Percentiles rank a stretch among this genome's conserved stretches.
These are phyloP conservation scores for Nepenthes gracilis DNA, from an alignment of 148 eudicot species.

Conservation along the genomic window DNA sequence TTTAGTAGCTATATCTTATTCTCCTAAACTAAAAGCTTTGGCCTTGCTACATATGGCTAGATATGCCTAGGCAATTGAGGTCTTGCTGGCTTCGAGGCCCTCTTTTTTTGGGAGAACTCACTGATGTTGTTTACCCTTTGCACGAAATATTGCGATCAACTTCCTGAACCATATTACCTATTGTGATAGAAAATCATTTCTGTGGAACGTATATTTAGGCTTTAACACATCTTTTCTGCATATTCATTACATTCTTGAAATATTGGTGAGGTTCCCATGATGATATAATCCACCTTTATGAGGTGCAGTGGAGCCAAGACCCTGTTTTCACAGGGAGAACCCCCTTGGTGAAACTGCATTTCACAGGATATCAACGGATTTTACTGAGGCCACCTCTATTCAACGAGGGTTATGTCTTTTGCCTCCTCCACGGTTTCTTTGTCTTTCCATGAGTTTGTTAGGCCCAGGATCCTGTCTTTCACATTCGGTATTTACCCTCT, in stretches of 20 bases:
- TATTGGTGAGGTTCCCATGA: slow-evolving; percentile 16
- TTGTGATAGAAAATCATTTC: neutral
- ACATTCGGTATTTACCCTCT: no score
- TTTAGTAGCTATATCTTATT: no score
- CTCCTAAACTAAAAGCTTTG: no score
- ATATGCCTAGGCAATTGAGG: neutral
- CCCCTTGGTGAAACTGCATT: slow-evolving; percentile 44
- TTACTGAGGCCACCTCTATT: slow-evolving; percentile 22
- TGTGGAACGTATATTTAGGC: neutral
- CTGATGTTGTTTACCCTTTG: slow-evolving; percentile 3
- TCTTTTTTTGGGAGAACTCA: slow-evolving; percentile 7
- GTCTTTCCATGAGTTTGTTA: no score
- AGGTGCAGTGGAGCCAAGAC: slow-evolving; percentile 50
- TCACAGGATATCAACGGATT: slow-evolving; percentile 37
- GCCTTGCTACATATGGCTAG: no score
- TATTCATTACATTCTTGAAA: neutral
- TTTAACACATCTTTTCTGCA: neutral
- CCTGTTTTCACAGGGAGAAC: slow-evolving; percentile 61
- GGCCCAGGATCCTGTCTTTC: no score
- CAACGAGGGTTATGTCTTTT: no score
- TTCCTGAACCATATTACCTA: slow-evolving; percentile 8
- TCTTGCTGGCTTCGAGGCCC: slow-evolving; percentile 9
- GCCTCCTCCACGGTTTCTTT: no score
- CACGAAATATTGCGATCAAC: slow-evolving; percentile 8
- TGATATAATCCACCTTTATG: slow-evolving; percentile 36